phyloP scores from a whole-genome alignment of 75 land plant species.

The Cryptomeria japonica region DNA sequence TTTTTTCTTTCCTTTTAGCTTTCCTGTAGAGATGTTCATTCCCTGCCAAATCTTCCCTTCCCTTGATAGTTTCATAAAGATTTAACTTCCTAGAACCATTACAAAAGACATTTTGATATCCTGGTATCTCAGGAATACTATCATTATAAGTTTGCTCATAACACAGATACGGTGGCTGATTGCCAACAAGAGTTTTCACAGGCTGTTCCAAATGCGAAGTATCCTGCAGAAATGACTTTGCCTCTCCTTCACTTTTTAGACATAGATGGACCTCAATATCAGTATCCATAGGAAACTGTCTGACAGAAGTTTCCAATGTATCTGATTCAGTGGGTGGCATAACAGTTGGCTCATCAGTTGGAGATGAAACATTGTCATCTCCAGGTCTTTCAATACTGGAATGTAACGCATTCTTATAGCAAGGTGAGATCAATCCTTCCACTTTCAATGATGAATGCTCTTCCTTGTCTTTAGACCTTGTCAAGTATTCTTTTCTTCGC shows the following conservation, averaged over 20 bases:
- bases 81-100: neutral
- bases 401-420: neutral
- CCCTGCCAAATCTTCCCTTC: neutral
- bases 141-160: neutral
- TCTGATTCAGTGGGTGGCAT: neutral
- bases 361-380: neutral
- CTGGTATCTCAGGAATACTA: neutral
- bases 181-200: neutral
- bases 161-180: neutral
- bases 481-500: conserved; percentile 7
- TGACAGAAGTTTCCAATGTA: neutral
- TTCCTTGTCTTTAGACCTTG: conserved; percentile 4
- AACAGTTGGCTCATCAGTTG: neutral
- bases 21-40: neutral
- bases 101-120: neutral
- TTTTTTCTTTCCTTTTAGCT: conserved; percentile 5
- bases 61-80: neutral
- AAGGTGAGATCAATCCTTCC: neutral
- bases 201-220: neutral
- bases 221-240: neutral
- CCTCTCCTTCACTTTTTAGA: neutral
- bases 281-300: neutral
- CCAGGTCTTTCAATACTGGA: neutral
- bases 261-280: neutral
- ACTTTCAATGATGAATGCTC: neutral